Evolutionary conservation across 2,329 filamentous ascomycete species (phyloP), one percentile per base, ranked within the genome.

Genomic region (Tolypocladium endophyticum): DNA sequence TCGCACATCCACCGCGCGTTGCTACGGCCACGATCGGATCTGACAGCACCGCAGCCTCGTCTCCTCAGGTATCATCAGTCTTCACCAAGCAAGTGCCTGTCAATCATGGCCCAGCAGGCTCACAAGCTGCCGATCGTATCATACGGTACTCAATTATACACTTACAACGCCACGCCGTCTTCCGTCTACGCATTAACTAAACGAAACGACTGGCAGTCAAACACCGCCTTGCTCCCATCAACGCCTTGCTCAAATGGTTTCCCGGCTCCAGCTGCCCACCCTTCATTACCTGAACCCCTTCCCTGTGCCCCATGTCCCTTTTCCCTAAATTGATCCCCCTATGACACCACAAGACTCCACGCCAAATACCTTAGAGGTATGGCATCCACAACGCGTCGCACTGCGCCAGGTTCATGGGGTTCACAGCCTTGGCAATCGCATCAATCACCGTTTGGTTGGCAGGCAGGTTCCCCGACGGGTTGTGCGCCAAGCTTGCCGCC

Each of bases 361-460:
- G n/a, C 30, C 23, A 33, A 3, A 23, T 12, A 4, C 39, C 62
- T 75, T 80, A 97, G 70, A 97, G 77, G 78, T 96, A 99, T 30
- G 91, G 88, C 93, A 97, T 97, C 92, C 94, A 99, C 67, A 99
- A 77, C 61, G 92, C 87, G 79, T 99, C 94, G 69, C 89, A 92
- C 74, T 90, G 84, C 53, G 89, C 87, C 74, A 99, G 74, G 72
- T 94, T 92, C 77, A 90, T 86, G 1, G 94, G 94, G 74, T 96
- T 95, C 20, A 96, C 92, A 1, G 93, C 92, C 76, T 88, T 88
- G n/a, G 89, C 89, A 63, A 99, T 89, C 63, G 95, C 76, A 75
- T 99, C 94, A 69, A 99, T 93, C 36, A 96, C 91, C 47, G 93
- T 97, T 80, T 99, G 94, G 73, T 96, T 96, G 30, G 93, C 93